Percentiles rank a stretch among this genome's conserved stretches.
phyloP scores from a whole-genome alignment of 2,329 filamentous ascomycete species.

The Magnaporthiopsis rhizophila region DNA sequence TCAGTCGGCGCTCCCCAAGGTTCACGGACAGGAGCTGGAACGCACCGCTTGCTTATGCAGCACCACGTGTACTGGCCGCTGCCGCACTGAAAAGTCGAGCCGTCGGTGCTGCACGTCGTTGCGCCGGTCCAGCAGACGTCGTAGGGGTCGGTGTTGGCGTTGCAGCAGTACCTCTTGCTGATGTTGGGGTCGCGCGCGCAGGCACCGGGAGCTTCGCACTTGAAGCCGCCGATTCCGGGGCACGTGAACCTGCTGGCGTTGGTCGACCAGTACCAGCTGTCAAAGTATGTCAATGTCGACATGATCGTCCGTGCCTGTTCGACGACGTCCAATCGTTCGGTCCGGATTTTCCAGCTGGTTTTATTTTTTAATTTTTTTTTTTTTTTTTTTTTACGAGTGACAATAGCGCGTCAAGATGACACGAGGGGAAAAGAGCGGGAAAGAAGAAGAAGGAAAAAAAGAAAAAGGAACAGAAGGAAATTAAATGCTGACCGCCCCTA shows the following conservation, averaged over 20 bases:
- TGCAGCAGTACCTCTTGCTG: constrained; percentile 14
- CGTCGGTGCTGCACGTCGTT: constrained; percentile 11
- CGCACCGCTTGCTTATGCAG: constrained; percentile 10
- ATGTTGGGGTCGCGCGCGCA: constrained; percentile 15
- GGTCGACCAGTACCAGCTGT: constrained; percentile 15
- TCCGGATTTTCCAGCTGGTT: too few species aligned
- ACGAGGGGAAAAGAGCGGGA: too few species aligned
- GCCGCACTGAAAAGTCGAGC: constrained; percentile 14
- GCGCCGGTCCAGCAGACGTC: constrained; percentile 13
- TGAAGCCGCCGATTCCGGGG: constrained; percentile 9
- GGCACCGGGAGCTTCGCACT: constrained; percentile 12
- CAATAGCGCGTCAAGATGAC: too few species aligned
- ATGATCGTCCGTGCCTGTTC: constrained; percentile 1
- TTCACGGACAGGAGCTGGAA: background rate
- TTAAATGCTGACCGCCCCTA: too few species aligned
- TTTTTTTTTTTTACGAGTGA: too few species aligned
- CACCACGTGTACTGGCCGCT: constrained; percentile 12
- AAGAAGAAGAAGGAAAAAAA: too few species aligned
- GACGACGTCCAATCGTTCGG: too few species aligned
- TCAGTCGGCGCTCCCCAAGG: background rate
- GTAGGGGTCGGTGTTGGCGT: background rate
- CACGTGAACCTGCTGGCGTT: constrained; percentile 11
- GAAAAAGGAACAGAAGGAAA: too few species aligned
- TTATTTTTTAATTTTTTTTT: too few species aligned
- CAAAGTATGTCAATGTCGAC: constrained; percentile 11